These are phyloP conservation scores for Boletus insuetus DNA, from an alignment of 768 basidiomycete species.

Conservation along the genomic window DNA sequence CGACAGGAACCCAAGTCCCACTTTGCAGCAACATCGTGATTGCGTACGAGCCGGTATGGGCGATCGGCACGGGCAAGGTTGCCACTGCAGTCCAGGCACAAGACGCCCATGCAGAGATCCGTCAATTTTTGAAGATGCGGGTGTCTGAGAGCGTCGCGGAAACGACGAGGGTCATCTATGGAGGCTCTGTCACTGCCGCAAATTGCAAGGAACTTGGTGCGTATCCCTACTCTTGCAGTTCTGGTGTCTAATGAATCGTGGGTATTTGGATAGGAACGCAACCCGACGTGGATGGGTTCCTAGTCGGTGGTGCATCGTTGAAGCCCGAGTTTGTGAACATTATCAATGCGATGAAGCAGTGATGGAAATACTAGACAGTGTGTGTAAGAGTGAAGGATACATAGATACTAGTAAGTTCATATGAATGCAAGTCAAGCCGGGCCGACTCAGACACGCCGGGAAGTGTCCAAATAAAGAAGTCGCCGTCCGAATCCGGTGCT, in stretches of 20 bases:
- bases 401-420: too few species aligned
- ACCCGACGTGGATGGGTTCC: conserved; percentile 93
- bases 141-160: conserved; percentile 72
- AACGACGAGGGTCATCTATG: conserved; percentile 86
- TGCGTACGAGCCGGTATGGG: conserved; percentile 98
- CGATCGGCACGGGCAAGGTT: conserved; percentile 97
- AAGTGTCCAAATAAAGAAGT: neutral
- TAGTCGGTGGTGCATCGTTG: conserved; percentile 95
- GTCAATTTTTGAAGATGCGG: conserved; percentile 61
- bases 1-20: neutral
- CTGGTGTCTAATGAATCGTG: neutral
- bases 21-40: conserved; percentile 77
- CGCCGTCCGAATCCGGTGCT: neutral
- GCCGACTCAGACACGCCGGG: too few species aligned
- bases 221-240: conserved; percentile 24
- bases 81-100: conserved; percentile 92
- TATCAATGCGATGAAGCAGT: conserved; percentile 61
- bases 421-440: too few species aligned
- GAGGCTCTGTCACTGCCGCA: conserved; percentile 87
- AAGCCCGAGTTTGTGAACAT: conserved; percentile 97
- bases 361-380: neutral
- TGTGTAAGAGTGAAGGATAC: neutral
- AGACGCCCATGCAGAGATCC: conserved; percentile 83
- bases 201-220: conserved; percentile 87
- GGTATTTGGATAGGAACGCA: conserved; percentile 51